These are phyloP conservation scores for Termitomyces sp. DNA, from an alignment of 768 basidiomycete species.

Conservation along the genomic window DNA sequence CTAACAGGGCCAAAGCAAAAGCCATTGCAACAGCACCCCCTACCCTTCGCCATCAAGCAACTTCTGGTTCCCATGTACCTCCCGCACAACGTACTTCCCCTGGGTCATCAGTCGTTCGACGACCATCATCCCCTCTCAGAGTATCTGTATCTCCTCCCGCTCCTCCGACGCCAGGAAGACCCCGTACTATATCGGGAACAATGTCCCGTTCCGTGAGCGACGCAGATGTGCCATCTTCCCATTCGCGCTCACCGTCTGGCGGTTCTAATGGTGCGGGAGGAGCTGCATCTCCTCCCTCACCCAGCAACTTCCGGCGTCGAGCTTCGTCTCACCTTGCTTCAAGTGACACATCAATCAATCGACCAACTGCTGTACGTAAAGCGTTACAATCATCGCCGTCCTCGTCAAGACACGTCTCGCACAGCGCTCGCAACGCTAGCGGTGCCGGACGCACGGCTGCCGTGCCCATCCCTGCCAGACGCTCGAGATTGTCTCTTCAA, in stretches of 20 bases:
- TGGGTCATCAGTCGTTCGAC: constrained; percentile 31
- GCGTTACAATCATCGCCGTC: constrained; percentile 33
- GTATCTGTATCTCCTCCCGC: constrained; percentile 43
- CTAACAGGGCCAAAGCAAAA: constrained; percentile 84
- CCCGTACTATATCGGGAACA: constrained; percentile 22
- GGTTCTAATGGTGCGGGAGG: constrained; percentile 28
- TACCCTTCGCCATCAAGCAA: constrained; percentile 75
- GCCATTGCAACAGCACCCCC: constrained; percentile 81
- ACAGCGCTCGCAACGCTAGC: constrained; percentile 23
- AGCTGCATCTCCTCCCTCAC: constrained; percentile 36
- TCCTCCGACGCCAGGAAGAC: constrained; percentile 35
- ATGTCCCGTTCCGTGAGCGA: constrained; percentile 41
- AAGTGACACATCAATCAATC: constrained; percentile 23
- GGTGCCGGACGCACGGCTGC: constrained; percentile 17
- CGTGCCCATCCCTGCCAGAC: constrained; percentile 33
- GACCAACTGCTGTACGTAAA: constrained; percentile 31
- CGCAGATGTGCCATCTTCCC: constrained; percentile 24
- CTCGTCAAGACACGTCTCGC: constrained; percentile 24
- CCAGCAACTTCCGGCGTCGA: constrained; percentile 36
- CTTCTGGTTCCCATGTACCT: constrained; percentile 58
- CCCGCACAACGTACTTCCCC: constrained; percentile 39
- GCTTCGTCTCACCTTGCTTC: constrained; percentile 45
- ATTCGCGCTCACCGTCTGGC: constrained; percentile 34
- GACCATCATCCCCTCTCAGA: constrained; percentile 45
- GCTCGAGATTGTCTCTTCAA: constrained; percentile 39